Conservation (phyloP, 257 asterid genomes). For the Ophiorrhiza pumila region DNA sequence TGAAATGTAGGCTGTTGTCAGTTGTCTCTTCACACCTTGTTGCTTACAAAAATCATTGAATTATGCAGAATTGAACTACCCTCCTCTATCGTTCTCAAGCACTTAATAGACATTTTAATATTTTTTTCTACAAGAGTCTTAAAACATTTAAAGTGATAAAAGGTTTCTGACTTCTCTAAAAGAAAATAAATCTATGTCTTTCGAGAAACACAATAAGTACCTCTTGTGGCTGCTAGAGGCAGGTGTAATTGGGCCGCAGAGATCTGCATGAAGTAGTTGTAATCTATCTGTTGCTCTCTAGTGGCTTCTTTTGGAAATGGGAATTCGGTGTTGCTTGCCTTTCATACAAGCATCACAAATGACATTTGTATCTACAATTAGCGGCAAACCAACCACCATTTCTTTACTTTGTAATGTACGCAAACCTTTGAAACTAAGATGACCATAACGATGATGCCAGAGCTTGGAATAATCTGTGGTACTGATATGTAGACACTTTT, state of each 20-base stretch:
- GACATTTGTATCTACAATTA: rapidly evolving
- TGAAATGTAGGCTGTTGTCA: conserved; percentile 1
- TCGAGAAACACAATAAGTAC: not conserved
- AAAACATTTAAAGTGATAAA: not conserved
- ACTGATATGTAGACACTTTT: not conserved
- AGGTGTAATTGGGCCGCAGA: too few relatives aligned
- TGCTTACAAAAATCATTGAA: not conserved
- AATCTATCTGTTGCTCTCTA: not conserved
- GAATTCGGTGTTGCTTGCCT: not conserved
- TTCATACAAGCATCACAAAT: not conserved
- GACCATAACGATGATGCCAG: not conserved
- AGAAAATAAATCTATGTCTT: not conserved
- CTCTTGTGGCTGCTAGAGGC: not conserved
- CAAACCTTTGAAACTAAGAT: not conserved
- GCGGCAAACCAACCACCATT: not conserved
- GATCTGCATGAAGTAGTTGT: not conserved
- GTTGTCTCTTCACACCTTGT: not conserved
- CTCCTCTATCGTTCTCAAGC: conserved; percentile 3
- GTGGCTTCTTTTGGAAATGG: not conserved
- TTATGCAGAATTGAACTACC: too few relatives aligned
- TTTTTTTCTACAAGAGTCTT: not conserved
- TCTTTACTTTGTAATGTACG: not conserved
- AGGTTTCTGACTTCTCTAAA: not conserved
- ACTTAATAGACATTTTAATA: not conserved
- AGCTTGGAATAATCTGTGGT: not conserved